Evolutionary conservation across 1,284 basidiomycete species (phyloP).

Genomic region (Mycosarcoma mackinlayi): DNA sequence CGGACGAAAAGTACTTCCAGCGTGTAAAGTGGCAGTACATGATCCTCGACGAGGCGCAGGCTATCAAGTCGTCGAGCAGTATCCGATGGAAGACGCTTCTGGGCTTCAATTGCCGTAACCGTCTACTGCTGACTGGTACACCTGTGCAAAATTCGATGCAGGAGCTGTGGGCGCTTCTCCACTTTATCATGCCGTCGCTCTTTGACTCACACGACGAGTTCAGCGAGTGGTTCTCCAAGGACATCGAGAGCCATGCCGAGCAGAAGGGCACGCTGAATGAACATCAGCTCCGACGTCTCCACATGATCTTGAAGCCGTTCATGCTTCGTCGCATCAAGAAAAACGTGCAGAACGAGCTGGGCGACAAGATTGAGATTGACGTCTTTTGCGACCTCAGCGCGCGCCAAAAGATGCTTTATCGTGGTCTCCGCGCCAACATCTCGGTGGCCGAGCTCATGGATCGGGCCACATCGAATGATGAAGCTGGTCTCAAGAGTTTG

Average conservation of each 20-base stretch:
- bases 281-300: conserved; percentile 91
- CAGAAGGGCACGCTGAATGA: conserved; percentile 90
- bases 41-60: conserved; percentile 98
- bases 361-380: conserved; percentile 99
- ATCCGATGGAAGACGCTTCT: conserved; percentile 97
- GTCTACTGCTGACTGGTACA: conserved; percentile 93
- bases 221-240: conserved; percentile 99
- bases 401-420: conserved; percentile 91
- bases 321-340: conserved; percentile 98
- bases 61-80: conserved; percentile 98
- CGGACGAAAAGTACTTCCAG: conserved; percentile 98
- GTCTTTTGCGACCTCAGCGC: conserved; percentile 94
- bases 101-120: conserved; percentile 94
- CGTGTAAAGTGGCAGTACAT: conserved; percentile 99
- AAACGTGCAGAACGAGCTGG: conserved; percentile 99
- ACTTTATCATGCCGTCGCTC: conserved; percentile 99
- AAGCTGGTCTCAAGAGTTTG: conserved; percentile 87
- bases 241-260: conserved; percentile 87
- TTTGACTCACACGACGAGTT: conserved; percentile 99
- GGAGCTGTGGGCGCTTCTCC: conserved; percentile 98
- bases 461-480: conserved; percentile 88
- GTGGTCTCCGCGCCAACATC: conserved; percentile 87
- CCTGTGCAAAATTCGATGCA: conserved; percentile 99
- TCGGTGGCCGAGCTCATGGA: conserved; percentile 94
- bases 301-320: conserved; percentile 99